Conservation (phyloP, 148 eudicot genomes). For the Oxyria digyna region DNA sequence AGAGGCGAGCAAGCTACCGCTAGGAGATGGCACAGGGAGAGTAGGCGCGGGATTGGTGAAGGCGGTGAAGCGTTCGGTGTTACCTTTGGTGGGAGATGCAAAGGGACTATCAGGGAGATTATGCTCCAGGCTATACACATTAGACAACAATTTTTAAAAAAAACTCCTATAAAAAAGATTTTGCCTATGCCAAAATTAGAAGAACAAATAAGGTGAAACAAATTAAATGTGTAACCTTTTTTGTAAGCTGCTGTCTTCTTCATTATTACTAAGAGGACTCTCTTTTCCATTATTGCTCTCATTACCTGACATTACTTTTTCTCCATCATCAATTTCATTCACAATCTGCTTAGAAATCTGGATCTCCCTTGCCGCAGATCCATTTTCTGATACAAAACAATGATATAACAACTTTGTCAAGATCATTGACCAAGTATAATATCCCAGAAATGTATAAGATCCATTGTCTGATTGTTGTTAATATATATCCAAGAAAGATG, state of each 20-base stretch:
- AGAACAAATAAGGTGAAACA: neutral
- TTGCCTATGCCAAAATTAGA: neutral
- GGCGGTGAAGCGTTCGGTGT: no score
- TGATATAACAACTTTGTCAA: slow-evolving; percentile 8
- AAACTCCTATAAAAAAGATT: no score
- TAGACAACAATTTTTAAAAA: neutral
- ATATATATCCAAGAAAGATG: neutral
- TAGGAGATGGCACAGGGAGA: no score
- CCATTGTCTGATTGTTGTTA: no score
- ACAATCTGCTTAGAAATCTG: slow-evolving; percentile 24
- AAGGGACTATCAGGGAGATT: slow-evolving; percentile 88
- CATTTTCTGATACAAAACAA: slow-evolving; percentile 43
- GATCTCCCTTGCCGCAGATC: slow-evolving; percentile 23
- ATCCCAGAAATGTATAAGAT: neutral
- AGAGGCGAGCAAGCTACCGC: slow-evolving; percentile 14
- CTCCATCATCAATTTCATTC: slow-evolving; percentile 40
- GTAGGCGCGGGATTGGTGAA: no score
- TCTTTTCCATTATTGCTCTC: slow-evolving; percentile 47
- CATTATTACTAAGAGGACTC: slow-evolving; percentile 22
- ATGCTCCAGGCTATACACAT: slow-evolving; percentile 52
- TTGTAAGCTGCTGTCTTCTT: slow-evolving; percentile 40
- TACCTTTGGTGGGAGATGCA: slow-evolving; percentile 8
- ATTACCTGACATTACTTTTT: slow-evolving; percentile 27
- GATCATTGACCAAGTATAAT: neutral
- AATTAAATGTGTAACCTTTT: slow-evolving; percentile 39